Evolutionary conservation across 1,139 yeast species (phyloP).

Genomic region (Yarrowia galli): DNA sequence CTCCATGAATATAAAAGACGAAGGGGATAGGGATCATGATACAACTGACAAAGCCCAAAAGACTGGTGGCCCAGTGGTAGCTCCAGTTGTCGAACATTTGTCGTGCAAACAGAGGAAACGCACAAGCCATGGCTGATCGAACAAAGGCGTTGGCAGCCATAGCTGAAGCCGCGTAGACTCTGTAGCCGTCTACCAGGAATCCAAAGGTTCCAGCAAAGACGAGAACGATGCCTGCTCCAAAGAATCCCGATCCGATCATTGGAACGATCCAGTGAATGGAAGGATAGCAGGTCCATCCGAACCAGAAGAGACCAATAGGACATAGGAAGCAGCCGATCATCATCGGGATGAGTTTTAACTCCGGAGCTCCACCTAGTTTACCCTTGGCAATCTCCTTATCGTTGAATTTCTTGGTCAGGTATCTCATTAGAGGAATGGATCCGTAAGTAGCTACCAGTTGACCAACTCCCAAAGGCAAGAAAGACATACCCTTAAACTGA

Average conservation of each 20-base stretch:
- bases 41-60: conserved; percentile 62
- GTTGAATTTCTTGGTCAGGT: conserved; percentile 38
- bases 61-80: conserved; percentile 72
- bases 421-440: conserved; percentile 43
- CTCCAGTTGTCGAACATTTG: conserved; percentile 52
- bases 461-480: conserved; percentile 62
- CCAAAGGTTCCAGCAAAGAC: conserved; percentile 54
- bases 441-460: conserved; percentile 45
- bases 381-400: conserved; percentile 41
- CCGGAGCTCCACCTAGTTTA: conserved; percentile 54
- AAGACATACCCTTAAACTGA: conserved; percentile 58
- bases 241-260: conserved; percentile 73
- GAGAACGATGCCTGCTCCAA: conserved; percentile 74
- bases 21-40: conserved; percentile 73
- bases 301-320: conserved; percentile 69
- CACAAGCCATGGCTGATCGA: conserved; percentile 64
- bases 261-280: conserved; percentile 84
- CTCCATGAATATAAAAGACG: conserved; percentile 65
- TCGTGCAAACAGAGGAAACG: conserved; percentile 54
- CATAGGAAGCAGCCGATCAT: conserved; percentile 67
- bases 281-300: conserved; percentile 78
- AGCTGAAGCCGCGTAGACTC: conserved; percentile 55
- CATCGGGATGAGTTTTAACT: conserved; percentile 76
- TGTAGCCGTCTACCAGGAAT: conserved; percentile 25
- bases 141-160: conserved; percentile 70